phyloP scores from a whole-genome alignment of 192 early-diverging fungal species.

The Coemansia sp. region DNA sequence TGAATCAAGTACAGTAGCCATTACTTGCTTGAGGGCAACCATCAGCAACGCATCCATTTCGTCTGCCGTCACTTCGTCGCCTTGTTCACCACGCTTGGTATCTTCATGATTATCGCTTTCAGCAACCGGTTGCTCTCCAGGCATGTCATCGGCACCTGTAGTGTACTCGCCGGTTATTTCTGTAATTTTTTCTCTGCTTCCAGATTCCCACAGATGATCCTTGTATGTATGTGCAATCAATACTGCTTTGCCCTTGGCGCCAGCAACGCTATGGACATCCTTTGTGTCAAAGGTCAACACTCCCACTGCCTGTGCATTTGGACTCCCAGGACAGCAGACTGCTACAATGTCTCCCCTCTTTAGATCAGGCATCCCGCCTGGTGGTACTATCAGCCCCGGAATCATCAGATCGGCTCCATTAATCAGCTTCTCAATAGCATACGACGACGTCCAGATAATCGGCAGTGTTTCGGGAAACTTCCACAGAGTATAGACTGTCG shows the following conservation, averaged over 20 bases:
- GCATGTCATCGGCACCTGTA: constrained; percentile 1
- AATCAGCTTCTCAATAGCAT: constrained; percentile 68
- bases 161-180: constrained; percentile 18
- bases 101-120: background rate
- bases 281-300: constrained; percentile 57
- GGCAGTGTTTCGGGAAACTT: constrained; percentile 63
- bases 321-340: constrained; percentile 27
- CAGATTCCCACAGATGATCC: constrained; percentile 79
- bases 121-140: background rate
- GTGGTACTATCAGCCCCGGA: constrained; percentile 31
- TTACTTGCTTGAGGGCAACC: constrained; percentile 63
- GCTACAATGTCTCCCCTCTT: constrained; percentile 31
- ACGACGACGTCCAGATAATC: constrained; percentile 62
- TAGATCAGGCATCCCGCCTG: constrained; percentile 30
- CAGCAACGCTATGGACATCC: constrained; percentile 45
- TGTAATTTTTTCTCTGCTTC: constrained; percentile 63
- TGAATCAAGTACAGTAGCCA: constrained; percentile 64
- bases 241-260: constrained; percentile 80
- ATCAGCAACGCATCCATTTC: constrained; percentile 80
- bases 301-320: constrained; percentile 60
- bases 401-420: constrained; percentile 66
- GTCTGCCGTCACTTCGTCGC: constrained; percentile 14
- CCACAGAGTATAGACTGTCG: constrained; percentile 81
- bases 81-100: background rate
- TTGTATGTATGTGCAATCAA: constrained; percentile 69